phyloP scores from a whole-genome alignment of 352 stramenopile species.

The Hyphochytrium catenoides region DNA sequence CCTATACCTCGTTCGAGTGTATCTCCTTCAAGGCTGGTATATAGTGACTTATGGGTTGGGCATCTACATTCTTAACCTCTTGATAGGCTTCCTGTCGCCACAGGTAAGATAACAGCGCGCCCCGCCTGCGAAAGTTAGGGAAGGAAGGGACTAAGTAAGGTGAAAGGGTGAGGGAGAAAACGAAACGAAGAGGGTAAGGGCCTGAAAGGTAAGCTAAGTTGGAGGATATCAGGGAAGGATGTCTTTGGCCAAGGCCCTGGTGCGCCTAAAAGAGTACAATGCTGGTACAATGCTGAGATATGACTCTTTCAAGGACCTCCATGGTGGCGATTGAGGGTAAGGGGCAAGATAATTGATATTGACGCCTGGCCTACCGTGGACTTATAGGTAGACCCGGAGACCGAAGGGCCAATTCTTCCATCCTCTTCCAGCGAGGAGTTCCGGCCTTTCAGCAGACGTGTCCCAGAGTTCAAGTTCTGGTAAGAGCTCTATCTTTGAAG shows the following conservation, averaged over 20 bases:
- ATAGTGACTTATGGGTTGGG: constrained; percentile 97
- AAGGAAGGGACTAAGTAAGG: too few species aligned
- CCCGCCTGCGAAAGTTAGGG: too few species aligned
- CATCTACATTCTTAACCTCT: constrained; percentile 98
- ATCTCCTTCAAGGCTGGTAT: constrained; percentile 80
- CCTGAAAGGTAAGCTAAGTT: too few species aligned
- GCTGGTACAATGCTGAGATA: too few species aligned
- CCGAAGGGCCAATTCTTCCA: constrained; percentile 63
- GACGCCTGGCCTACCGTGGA: neutral
- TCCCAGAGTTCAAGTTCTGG: constrained; percentile 99
- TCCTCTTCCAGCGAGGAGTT: constrained; percentile 69
- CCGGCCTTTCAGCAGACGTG: constrained; percentile 65
- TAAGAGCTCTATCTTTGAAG: too few species aligned
- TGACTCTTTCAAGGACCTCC: too few species aligned
- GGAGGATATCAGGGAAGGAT: too few species aligned
- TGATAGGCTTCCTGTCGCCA: constrained; percentile 97
- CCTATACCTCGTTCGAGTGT: constrained; percentile 81
- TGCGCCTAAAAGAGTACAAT: too few species aligned
- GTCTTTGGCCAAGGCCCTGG: too few species aligned
- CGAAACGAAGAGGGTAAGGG: too few species aligned
- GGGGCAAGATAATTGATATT: constrained; percentile 1
- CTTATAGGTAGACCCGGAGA: constrained; percentile 45
- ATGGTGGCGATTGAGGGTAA: neutral
- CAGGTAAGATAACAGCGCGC: constrained; percentile 30
- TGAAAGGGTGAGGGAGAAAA: too few species aligned